Conservation (phyloP, 768 basidiomycete species). For the Trametes sanguinea region DNA sequence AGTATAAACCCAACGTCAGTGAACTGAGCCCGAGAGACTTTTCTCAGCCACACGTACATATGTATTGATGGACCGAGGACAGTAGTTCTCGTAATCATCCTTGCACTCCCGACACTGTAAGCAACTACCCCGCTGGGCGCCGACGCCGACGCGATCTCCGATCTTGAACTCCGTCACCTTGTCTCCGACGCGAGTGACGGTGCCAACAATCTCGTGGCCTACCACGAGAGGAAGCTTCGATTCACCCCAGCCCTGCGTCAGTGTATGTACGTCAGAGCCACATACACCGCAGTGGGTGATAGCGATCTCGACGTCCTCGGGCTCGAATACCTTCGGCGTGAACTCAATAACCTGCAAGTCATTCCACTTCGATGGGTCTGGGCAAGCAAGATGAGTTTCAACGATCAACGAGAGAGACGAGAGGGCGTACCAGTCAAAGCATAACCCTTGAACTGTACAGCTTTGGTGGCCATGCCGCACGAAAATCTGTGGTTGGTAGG, state of each 20-base stretch:
- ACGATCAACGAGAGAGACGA: background rate
- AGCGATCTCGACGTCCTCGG: conserved; percentile 58
- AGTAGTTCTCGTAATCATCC: conserved; percentile 58
- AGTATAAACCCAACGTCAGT: background rate
- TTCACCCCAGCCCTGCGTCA: conserved; percentile 43
- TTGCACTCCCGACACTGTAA: conserved; percentile 50
- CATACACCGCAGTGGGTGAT: conserved; percentile 54
- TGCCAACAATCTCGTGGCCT: conserved; percentile 58
- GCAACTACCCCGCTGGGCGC: conserved; percentile 56
- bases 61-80: conserved; percentile 42
- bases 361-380: conserved; percentile 35
- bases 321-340: conserved; percentile 52
- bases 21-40: too few species aligned
- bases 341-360: conserved; percentile 48
- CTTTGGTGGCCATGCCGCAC: conserved; percentile 1
- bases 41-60: conserved; percentile 33
- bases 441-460: conserved; percentile 31
- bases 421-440: conserved; percentile 24
- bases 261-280: conserved; percentile 53
- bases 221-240: conserved; percentile 32
- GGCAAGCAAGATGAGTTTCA: background rate
- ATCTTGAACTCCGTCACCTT: conserved; percentile 51
- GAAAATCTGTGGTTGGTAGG: background rate
- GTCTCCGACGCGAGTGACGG: conserved; percentile 52
- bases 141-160: conserved; percentile 58